Evolutionary conservation across 306 rosid genomes (phyloP).

Genomic region (Lablab purpureus): DNA sequence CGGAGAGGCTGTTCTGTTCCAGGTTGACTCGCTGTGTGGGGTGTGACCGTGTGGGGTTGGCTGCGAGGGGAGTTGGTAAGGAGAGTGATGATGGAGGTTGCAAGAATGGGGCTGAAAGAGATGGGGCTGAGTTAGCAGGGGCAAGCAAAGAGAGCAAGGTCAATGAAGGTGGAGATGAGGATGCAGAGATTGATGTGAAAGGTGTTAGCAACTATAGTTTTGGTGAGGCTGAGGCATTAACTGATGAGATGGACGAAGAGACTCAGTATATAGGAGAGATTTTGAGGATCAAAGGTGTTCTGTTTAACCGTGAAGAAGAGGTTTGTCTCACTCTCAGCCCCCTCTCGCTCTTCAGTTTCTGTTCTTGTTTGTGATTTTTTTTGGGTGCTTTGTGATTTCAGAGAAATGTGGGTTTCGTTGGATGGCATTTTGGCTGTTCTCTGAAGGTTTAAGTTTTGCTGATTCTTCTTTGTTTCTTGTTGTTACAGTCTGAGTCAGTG

Average conservation of each 20-base stretch:
- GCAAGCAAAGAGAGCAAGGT: conserved; percentile 93
- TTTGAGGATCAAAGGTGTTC: conserved; percentile 76
- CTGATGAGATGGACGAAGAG: conserved; percentile 83
- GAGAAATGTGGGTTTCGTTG: background rate
- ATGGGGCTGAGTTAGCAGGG: conserved; percentile 51
- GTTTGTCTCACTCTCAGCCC: conserved; percentile 31
- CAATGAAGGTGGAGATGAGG: conserved; percentile 39
- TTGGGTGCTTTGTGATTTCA: background rate
- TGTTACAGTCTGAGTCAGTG: conserved; percentile 74
- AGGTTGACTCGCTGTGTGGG: conserved; percentile 68
- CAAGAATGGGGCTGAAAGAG: conserved; percentile 52
- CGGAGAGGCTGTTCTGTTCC: conserved; percentile 71
- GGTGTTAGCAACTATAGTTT: conserved; percentile 66
- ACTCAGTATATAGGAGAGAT: conserved; percentile 71
- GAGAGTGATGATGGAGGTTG: conserved; percentile 45
- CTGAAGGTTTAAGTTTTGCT: conserved; percentile 40
- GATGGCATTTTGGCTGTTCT: conserved; percentile 25
- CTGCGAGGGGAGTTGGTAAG: conserved; percentile 48
- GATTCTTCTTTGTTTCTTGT: conserved; percentile 44
- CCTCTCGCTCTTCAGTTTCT: background rate
- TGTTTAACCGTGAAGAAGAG: conserved; percentile 57
- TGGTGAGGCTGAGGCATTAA: conserved; percentile 92
- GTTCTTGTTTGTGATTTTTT: background rate
- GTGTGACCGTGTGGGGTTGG: conserved; percentile 69
- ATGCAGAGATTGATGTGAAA: conserved; percentile 54